These are phyloP conservation scores for Yamadazyma olivae DNA, from an alignment of 805 yeast species.

Conservation along the genomic window DNA sequence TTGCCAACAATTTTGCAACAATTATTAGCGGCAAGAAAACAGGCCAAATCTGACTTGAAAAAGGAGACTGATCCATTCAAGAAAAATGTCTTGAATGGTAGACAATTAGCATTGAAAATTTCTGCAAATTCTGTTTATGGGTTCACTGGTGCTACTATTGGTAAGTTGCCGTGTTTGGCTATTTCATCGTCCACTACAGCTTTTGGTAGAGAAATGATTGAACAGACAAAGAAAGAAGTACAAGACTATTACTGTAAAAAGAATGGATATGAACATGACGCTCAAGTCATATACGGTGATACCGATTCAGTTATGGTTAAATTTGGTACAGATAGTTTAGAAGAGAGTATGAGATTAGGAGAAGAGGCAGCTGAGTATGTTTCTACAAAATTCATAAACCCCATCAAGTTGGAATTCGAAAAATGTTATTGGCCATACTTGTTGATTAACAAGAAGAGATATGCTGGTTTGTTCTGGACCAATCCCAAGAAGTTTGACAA, in stretches of 20 bases:
- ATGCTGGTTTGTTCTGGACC: constrained; percentile 98
- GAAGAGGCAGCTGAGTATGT: constrained; percentile 92
- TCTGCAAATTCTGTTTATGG: constrained; percentile 99
- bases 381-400: constrained; percentile 72
- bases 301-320: constrained; percentile 99
- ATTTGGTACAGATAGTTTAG: constrained; percentile 80
- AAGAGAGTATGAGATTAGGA: constrained; percentile 85
- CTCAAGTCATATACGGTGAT: constrained; percentile 95
- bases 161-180: constrained; percentile 93
- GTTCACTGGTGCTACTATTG: constrained; percentile 98
- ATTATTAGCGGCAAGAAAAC: constrained; percentile 84
- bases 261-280: constrained; percentile 81
- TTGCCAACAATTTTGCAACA: constrained; percentile 90
- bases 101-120: constrained; percentile 93
- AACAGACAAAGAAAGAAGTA: constrained; percentile 81
- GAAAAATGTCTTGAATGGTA: constrained; percentile 90
- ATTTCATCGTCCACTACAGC: constrained; percentile 95
- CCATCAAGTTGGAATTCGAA: constrained; percentile 94
- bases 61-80: constrained; percentile 93
- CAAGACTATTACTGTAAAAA: constrained; percentile 73
- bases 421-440: constrained; percentile 94
- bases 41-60: constrained; percentile 86
- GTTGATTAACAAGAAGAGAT: constrained; percentile 91
- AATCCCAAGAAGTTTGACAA: constrained; percentile 88
- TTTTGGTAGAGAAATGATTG: constrained; percentile 96